These are phyloP conservation scores for Myriosclerotinia curreyana DNA, from an alignment of 2,329 filamentous ascomycete species.

Conservation along the genomic window DNA sequence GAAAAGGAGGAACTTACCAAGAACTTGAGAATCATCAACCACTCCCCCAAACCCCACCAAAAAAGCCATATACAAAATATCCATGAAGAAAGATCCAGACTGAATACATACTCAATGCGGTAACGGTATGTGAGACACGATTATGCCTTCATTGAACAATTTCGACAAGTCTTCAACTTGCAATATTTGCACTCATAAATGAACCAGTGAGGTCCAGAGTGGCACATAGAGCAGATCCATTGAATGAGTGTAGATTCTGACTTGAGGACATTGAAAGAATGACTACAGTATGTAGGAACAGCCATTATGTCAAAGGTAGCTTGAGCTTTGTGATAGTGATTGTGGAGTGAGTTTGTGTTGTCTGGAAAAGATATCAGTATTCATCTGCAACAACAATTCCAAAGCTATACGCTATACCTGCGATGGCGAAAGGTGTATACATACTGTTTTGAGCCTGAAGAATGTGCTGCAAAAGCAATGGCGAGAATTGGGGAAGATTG, in stretches of 20 bases:
- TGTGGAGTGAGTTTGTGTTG: neutral
- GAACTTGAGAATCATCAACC: neutral
- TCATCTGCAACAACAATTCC: neutral
- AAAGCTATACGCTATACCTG: neutral
- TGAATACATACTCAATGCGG: neutral
- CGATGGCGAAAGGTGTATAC: neutral
- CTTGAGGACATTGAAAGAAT: constrained; percentile 65
- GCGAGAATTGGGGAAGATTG: neutral
- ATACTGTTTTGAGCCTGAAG: neutral
- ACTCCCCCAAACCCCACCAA: constrained; percentile 7
- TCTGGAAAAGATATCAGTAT: constrained; percentile 12
- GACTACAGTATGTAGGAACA: constrained; percentile 56
- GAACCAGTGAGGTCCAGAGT: constrained; percentile 63
- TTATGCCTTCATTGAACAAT: constrained; percentile 45
- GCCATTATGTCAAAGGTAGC: constrained; percentile 43
- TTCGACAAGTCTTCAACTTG: constrained; percentile 62
- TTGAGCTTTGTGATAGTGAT: neutral
- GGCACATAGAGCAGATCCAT: constrained; percentile 64
- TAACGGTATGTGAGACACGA: neutral
- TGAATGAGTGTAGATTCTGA: constrained; percentile 62
- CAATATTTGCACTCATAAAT: constrained; percentile 69
- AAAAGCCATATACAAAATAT: neutral
- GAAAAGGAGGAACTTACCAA: constrained; percentile 7
- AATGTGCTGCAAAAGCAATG: neutral
- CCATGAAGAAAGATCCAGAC: constrained; percentile 2